Percentiles rank a stretch among this genome's conserved stretches.
Evolutionary conservation across 2,329 filamentous ascomycete species (phyloP).

Genomic region (Aschersonia sp.): DNA sequence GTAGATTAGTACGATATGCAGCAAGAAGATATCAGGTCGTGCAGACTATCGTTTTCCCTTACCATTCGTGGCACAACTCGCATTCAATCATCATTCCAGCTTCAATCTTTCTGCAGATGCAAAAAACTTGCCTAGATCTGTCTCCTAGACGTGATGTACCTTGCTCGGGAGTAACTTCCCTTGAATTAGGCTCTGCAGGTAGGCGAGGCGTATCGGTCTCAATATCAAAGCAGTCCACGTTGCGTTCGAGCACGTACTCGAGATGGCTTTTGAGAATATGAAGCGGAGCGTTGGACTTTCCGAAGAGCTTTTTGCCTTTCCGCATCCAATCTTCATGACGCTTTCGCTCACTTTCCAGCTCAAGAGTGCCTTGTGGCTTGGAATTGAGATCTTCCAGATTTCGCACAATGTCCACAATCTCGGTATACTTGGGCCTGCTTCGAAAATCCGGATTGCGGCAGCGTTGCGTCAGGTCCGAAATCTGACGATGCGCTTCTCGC

Average conservation of each 20-base stretch:
- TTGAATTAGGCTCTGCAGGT: constrained; percentile 81
- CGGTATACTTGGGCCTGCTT: constrained; percentile 71
- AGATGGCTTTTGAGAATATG: constrained; percentile 93
- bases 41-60: constrained; percentile 17
- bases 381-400: constrained; percentile 80
- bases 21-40: background rate
- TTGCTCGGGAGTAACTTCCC: constrained; percentile 52
- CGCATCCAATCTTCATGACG: constrained; percentile 99
- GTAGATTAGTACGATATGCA: constrained; percentile 1
- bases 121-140: constrained; percentile 71
- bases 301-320: constrained; percentile 92
- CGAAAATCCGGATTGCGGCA: constrained; percentile 61
- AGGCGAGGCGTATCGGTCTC: constrained; percentile 70
- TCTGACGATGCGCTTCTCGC: constrained; percentile 80
- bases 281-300: constrained; percentile 91
- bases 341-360: constrained; percentile 87
- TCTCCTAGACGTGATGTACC: constrained; percentile 43
- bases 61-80: constrained; percentile 96
- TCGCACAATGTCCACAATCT: constrained; percentile 83
- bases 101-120: constrained; percentile 85
- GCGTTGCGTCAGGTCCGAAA: constrained; percentile 65
- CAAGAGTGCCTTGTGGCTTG: constrained; percentile 78
- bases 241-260: constrained; percentile 82
- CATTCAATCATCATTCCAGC: constrained; percentile 99
- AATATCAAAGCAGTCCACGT: constrained; percentile 82